Evolutionary conservation across 2,329 filamentous ascomycete genomes (phyloP).

Genomic region (Penicillium thymicola): DNA sequence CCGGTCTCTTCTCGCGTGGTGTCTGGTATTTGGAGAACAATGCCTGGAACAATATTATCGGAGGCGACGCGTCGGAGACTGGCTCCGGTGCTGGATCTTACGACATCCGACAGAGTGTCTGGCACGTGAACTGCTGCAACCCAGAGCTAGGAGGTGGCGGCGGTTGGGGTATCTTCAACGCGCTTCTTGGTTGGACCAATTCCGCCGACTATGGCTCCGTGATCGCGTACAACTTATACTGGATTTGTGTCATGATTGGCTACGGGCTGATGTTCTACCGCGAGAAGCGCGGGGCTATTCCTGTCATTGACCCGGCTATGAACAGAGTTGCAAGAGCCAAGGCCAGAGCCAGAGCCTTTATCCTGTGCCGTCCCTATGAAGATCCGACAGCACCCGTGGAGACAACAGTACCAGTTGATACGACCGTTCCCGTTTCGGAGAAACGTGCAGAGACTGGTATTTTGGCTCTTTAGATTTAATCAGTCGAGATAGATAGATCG

Average conservation of each 20-base stretch:
- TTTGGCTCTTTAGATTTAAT: not conserved
- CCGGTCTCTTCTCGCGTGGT: conserved; percentile 73
- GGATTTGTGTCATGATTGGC: conserved; percentile 44
- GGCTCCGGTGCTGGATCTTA: conserved; percentile 72
- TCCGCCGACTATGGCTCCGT: conserved; percentile 84
- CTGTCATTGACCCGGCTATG: conserved; percentile 18
- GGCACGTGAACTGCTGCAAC: conserved; percentile 84
- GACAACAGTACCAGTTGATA: not conserved
- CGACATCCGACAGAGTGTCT: conserved; percentile 72
- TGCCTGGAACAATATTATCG: conserved; percentile 39
- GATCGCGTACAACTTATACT: conserved; percentile 83
- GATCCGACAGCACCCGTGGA: not conserved
- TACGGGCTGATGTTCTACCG: conserved; percentile 20
- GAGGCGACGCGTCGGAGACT: conserved; percentile 56
- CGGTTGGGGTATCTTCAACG: conserved; percentile 84
- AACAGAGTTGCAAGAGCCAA: conserved; percentile 8
- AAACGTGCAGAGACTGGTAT: not conserved
- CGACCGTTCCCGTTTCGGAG: not conserved
- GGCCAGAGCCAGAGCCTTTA: conserved; percentile 15
- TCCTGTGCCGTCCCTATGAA: conserved; percentile 14
- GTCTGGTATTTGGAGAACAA: conserved; percentile 73
- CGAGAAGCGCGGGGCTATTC: conserved; percentile 18
- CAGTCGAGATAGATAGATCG: not conserved
- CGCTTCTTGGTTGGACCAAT: conserved; percentile 82
- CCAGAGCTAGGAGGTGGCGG: conserved; percentile 68